Conservation (phyloP, 331 rosid genomes). For the Quercus tomentella region DNA sequence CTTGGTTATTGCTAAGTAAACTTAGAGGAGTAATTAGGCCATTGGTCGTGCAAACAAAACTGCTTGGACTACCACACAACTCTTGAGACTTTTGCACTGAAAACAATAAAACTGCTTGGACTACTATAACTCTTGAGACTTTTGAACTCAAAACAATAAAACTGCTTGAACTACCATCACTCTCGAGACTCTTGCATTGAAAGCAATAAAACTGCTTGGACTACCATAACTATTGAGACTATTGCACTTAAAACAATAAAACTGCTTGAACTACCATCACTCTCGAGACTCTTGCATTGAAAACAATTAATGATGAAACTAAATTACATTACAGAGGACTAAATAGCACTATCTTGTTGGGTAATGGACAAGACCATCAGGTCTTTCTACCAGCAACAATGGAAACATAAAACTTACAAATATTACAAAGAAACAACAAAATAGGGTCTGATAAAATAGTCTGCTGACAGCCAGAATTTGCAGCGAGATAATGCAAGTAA, state of each 20-base stretch:
- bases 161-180: not conserved
- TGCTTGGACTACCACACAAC: not conserved
- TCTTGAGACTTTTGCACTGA: not conserved
- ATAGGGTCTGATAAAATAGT: slow-evolving; percentile 17
- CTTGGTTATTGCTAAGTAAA: not conserved
- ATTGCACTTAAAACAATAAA: not conserved
- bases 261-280: not conserved
- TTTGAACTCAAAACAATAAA: not conserved
- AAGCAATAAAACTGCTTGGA: not conserved
- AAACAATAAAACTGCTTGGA: not conserved
- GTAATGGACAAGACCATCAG: slow-evolving; percentile 14
- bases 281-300: not conserved
- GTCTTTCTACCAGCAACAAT: slow-evolving; percentile 15
- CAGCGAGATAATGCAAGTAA: slow-evolving; percentile 48
- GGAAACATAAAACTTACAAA: slow-evolving; percentile 23
- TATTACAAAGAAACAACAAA: slow-evolving; percentile 41
- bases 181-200: not conserved
- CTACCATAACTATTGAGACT: too few species aligned
- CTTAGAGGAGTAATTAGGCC: not conserved
- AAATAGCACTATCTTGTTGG: slow-evolving; percentile 23
- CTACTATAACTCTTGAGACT: not conserved
- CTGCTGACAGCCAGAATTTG: slow-evolving; percentile 13
- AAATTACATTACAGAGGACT: slow-evolving; percentile 20
- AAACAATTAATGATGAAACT: slow-evolving; percentile 3
- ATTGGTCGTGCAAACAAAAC: not conserved